Evolutionary conservation across 352 stramenopile species (phyloP).

Genomic region (Globisporangium takayamanum): DNA sequence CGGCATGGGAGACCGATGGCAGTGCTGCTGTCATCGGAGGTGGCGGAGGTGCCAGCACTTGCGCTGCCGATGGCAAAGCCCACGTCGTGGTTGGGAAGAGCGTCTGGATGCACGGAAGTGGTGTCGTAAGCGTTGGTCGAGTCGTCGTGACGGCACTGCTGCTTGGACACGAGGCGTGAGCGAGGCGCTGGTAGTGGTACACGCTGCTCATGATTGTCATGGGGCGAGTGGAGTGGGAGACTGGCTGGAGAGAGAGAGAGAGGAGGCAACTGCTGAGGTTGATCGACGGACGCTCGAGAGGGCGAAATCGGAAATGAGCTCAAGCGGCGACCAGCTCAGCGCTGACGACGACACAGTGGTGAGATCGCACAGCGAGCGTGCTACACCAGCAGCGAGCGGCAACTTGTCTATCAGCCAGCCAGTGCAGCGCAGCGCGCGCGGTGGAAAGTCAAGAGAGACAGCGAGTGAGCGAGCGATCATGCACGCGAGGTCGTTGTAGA

Average conservation of each 20-base stretch:
- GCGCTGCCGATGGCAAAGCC: background rate
- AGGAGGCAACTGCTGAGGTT: constrained; percentile 11
- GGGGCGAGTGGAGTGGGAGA: background rate
- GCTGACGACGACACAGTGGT: too few species aligned
- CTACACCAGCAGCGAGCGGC: background rate
- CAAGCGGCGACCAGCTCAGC: background rate
- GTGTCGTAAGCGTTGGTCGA: background rate
- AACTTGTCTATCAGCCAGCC: background rate
- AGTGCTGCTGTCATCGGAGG: background rate
- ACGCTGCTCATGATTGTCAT: constrained; percentile 7
- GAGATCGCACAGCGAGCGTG: background rate
- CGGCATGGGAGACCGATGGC: background rate
- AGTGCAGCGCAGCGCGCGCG: too few species aligned
- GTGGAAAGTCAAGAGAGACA: background rate
- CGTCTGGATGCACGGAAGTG: constrained; percentile 9
- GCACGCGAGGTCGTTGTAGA: background rate
- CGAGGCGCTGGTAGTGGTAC: constrained; percentile 6
- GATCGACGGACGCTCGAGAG: constrained; percentile 10
- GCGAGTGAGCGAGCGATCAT: background rate
- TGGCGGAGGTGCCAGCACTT: background rate
- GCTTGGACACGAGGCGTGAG: background rate
- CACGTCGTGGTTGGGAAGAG: constrained; percentile 10
- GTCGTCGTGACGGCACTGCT: background rate
- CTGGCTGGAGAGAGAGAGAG: background rate
- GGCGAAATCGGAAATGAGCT: constrained; percentile 14